Base-by-base conservation (phyloP, 1,284 basidiomycete genomes). In the Taiwanofungus camphoratus region DNA sequence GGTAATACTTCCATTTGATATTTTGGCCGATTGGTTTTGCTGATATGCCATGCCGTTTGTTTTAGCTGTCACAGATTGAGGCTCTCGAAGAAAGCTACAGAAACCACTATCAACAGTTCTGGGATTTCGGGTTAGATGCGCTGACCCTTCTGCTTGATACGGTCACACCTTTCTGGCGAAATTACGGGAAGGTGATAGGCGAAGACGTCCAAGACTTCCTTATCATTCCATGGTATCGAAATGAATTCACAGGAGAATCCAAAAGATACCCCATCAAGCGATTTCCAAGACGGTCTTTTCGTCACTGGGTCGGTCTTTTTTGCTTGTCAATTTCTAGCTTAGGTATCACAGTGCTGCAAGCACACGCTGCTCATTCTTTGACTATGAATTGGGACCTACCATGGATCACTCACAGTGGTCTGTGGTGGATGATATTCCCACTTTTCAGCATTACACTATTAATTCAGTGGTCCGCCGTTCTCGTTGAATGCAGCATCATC, bases 181-280 rank as follows among this genome's bases (percentile, higher is more conserved):
- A 72, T 29, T 86, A 87, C 47, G 84, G 84, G 36, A 86, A 82
- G 52, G 74, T 76, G 11, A 85, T 88, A 43, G 82, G 83, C 31
- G 73, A 83, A 55, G 85, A 87, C 52, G 69, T 85, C 30, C 78
- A 80, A 42, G 82, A 86, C 52, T 87, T 87, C 58, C 74, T 87
- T 49, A 82, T 87, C 52, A 77, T 88, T 48, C 85, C 85, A 7
- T 73, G 83, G 54, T 87, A 87, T 53, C 75, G 86, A 32, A 85
- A 87, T 58, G 84, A 87, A 54, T 87, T 87, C 57, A 87, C 84
- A 0, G 84, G 84, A 30, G 82, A 85, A 64, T 45, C 76, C 29
- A 81, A 83, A 52, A 70, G 78, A 53, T 87, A 86, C 55, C 69
- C 67, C 4, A 76, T 87, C 54, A 58, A 60, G 27, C 59, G 55